Evolutionary conservation across 2,329 filamentous ascomycete genomes (phyloP).

Genomic region (Aaosphaeria arxii): DNA sequence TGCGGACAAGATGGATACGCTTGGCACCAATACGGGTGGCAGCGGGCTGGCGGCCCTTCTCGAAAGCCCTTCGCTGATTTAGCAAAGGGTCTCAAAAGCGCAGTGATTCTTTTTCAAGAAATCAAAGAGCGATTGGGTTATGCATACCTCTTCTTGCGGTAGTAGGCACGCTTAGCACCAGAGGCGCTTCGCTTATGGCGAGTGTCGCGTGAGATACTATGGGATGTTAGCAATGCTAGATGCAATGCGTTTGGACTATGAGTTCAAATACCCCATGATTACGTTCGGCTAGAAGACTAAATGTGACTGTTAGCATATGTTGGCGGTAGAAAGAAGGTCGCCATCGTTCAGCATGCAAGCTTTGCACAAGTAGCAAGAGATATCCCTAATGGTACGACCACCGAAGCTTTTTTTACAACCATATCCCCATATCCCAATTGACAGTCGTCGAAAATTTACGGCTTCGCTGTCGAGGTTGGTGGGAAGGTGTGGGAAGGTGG

Average conservation of each 20-base stretch:
- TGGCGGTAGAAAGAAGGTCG: neutral
- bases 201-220: constrained; percentile 97
- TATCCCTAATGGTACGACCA: no score
- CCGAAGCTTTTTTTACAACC: no score
- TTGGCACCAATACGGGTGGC: constrained; percentile 98
- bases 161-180: constrained; percentile 78
- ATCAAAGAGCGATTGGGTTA: constrained; percentile 62
- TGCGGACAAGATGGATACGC: constrained; percentile 95
- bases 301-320: constrained; percentile 24
- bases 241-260: neutral
- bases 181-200: constrained; percentile 99
- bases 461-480: no score
- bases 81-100: no score
- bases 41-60: constrained; percentile 98
- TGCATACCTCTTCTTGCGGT: constrained; percentile 59
- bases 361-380: no score
- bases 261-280: constrained; percentile 50
- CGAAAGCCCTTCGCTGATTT: constrained; percentile 89
- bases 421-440: no score
- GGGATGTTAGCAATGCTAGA: constrained; percentile 31
- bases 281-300: constrained; percentile 46
- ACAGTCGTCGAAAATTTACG: no score
- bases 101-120: constrained; percentile 52
- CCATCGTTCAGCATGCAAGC: no score
- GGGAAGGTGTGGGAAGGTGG: no score